phyloP scores from a whole-genome alignment of 352 stramenopile genomes.

The Pythium coloratum region DNA sequence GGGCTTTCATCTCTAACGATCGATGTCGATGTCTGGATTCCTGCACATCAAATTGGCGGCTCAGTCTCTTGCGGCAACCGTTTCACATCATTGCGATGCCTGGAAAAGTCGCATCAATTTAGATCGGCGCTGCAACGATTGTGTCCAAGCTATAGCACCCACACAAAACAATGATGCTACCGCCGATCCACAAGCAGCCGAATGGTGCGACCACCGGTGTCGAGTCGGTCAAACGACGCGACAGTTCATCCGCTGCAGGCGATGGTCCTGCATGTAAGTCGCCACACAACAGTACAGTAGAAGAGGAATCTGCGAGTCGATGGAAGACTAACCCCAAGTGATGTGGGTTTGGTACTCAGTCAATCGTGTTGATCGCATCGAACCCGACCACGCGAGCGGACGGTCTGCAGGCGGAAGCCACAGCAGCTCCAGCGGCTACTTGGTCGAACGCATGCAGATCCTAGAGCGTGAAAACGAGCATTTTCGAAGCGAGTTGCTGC shows the following conservation, averaged over 20 bases:
- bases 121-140: not conserved
- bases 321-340: not conserved
- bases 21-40: not conserved
- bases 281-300: not conserved
- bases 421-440: not conserved
- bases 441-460: constrained; percentile 38
- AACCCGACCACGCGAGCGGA: not conserved
- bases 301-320: too few relatives aligned
- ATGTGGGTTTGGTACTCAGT: not conserved
- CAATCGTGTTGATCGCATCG: constrained; percentile 1
- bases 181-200: constrained; percentile 46
- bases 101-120: constrained; percentile 1
- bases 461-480: constrained; percentile 64
- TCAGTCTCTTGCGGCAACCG: not conserved
- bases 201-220: not conserved
- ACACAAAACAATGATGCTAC: constrained; percentile 37
- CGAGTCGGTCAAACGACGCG: constrained; percentile 14
- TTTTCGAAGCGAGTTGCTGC: constrained; percentile 53
- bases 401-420: not conserved
- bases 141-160: not conserved
- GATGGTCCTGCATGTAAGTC: constrained; percentile 5
- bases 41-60: not conserved
- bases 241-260: not conserved
- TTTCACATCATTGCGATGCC: not conserved
- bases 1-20: not conserved